Conservation (phyloP, 1,139 yeast genomes). For the Barnettozyma hawaiiensis region DNA sequence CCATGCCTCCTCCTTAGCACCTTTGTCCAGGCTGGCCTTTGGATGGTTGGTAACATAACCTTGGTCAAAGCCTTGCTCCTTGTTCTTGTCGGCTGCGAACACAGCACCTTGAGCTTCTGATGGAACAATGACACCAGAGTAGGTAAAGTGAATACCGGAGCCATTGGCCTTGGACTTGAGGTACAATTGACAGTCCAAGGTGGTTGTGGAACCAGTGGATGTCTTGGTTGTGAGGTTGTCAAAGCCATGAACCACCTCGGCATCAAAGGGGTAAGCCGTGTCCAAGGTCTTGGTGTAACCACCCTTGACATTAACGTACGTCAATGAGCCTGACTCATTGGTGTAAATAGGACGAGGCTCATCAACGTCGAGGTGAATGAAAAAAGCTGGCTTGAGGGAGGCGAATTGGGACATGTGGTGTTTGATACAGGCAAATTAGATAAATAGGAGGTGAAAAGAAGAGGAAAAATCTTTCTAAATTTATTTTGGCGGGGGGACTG, state of each 20-base stretch:
- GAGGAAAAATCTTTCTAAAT: too few relatives aligned
- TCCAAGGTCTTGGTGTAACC: conserved; percentile 34
- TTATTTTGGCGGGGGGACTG: background rate
- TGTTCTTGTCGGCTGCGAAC: conserved; percentile 27
- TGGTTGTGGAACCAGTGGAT: conserved; percentile 26
- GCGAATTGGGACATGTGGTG: conserved; percentile 11
- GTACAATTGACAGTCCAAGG: conserved; percentile 45
- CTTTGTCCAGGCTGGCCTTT: conserved; percentile 35
- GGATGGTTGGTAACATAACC: conserved; percentile 46
- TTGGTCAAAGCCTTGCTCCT: conserved; percentile 36
- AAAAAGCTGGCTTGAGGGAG: conserved; percentile 32
- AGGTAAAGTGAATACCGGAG: conserved; percentile 36
- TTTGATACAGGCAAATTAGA: too few relatives aligned
- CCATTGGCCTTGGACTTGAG: conserved; percentile 37
- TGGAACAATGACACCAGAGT: conserved; percentile 42
- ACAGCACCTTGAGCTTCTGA: conserved; percentile 35
- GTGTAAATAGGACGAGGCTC: conserved; percentile 27
- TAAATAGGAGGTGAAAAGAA: too few relatives aligned
- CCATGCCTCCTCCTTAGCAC: conserved; percentile 44
- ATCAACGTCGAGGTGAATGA: conserved; percentile 29
- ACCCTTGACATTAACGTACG: conserved; percentile 27
- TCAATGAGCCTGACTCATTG: conserved; percentile 19
- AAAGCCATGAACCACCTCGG: conserved; percentile 33
- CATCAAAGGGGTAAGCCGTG: conserved; percentile 31
- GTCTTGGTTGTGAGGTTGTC: conserved; percentile 42